Evolutionary conservation across 257 asterid genomes (phyloP), one percentile per base, ranked within the genome.

Genomic region (Cynanchum wilfordii): DNA sequence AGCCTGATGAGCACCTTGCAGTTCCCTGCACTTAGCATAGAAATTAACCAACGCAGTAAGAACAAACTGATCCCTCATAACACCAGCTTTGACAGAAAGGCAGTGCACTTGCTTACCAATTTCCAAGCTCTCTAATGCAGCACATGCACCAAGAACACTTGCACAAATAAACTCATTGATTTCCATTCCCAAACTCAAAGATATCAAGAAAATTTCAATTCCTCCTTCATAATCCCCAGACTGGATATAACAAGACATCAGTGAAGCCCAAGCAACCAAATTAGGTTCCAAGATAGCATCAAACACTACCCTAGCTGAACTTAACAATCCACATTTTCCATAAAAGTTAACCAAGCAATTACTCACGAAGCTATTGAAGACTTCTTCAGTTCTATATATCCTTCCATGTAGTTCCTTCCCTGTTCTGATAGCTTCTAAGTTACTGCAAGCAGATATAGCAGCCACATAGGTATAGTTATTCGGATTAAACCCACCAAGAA

Each of bases 391-490:
- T 79, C 87, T 86, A 68, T 38, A 82, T 44, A 87, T 82, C 68
- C 86, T 87, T 54, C 87, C 92, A 65, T 92, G 98, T 49, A 92
- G 76, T 79, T 90, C 97, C 79, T 86, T 87, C 22, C 97, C 98
- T 42, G 10, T 70, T 66, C 83, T 78, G 73, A 79, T 56, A 29
- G 86, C 90, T 24, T 78, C 72, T n/a, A 79, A 42, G 50, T 75
- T 79, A 77, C 86, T 83, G 75, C 92, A 88, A 45, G 94, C 89
- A 7, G 96, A 84, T 71, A 92, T 70, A 24, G 87, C 89, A 0
- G 88, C 90, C 6, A 90, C 93, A 40, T 82, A 86, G 27, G 90
- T 84, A 75, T 87, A 90, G 73, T 79, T 79, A 77, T 88, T 92
- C 1, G 96, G 96, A 40, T 66, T 33, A 27, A 84, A 77, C 79